Conservation (phyloP, 345 rosid genomes). For the Carallia brachiata region DNA sequence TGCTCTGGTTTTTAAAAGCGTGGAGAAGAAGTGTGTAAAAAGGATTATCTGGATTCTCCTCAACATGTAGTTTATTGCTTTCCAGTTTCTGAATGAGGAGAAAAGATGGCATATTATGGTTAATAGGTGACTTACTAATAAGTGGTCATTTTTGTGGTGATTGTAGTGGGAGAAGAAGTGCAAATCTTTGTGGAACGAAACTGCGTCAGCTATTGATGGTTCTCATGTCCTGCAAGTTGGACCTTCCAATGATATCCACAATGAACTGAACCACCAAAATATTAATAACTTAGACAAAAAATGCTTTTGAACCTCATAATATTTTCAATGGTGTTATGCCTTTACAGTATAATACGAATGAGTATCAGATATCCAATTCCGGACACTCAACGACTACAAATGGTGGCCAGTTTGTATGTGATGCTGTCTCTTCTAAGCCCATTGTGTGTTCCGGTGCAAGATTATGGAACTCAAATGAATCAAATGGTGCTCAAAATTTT, state of each 20-base stretch:
- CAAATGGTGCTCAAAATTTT: conserved; percentile 28
- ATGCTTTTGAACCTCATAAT: conserved; percentile 38
- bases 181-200: conserved; percentile 42
- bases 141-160: background rate
- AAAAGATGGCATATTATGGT: no score
- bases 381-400: conserved; percentile 38
- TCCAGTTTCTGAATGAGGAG: no score
- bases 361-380: conserved; percentile 75
- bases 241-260: conserved; percentile 79
- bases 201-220: conserved; percentile 34
- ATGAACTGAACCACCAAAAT: conserved; percentile 43
- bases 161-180: conserved; percentile 79
- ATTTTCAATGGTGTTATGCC: conserved; percentile 71
- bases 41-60: no score
- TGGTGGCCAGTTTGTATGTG: conserved; percentile 30
- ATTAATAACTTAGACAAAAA: conserved; percentile 47
- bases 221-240: conserved; percentile 32
- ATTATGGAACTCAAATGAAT: conserved; percentile 29
- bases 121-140: no score
- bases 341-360: conserved; percentile 76
- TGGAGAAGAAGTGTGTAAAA: background rate
- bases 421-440: conserved; percentile 30
- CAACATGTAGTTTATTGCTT: no score
- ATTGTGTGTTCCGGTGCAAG: conserved; percentile 6
- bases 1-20: background rate